Evolutionary conservation across 2,329 filamentous ascomycete species (phyloP).

Genomic region (Alternaria novae-zelandiae): DNA sequence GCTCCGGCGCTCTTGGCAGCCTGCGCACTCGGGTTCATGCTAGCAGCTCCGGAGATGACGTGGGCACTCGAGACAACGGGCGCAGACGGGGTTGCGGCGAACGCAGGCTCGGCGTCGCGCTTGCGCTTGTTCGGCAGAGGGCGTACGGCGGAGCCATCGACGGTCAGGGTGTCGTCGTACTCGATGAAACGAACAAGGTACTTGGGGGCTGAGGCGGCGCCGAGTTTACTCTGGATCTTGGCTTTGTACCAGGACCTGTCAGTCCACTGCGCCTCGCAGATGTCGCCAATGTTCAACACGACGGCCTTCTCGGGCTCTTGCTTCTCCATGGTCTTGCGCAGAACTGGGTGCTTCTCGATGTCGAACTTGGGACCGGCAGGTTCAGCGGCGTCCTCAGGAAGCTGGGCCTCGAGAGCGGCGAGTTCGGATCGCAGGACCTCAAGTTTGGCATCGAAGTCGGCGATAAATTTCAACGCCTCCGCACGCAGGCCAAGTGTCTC

Average conservation of each 20-base stretch:
- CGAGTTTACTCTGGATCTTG: slow-evolving; percentile 90
- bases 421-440: slow-evolving; percentile 65
- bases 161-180: slow-evolving; percentile 86
- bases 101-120: slow-evolving; percentile 82
- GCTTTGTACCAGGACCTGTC: slow-evolving; percentile 92
- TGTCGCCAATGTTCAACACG: slow-evolving; percentile 85
- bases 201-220: slow-evolving; percentile 86
- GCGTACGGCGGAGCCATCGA: slow-evolving; percentile 56
- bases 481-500: slow-evolving; percentile 79
- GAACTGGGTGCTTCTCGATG: slow-evolving; percentile 79
- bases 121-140: slow-evolving; percentile 57
- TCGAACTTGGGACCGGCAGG: slow-evolving; percentile 68
- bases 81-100: slow-evolving; percentile 54
- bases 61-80: slow-evolving; percentile 49
- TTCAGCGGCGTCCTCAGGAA: slow-evolving; percentile 44
- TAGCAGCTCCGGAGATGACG: slow-evolving; percentile 70
- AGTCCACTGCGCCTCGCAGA: slow-evolving; percentile 87
- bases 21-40: slow-evolving; percentile 71
- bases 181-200: slow-evolving; percentile 96
- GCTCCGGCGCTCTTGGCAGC: slow-evolving; percentile 68
- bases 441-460: slow-evolving; percentile 78
- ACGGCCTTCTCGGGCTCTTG: slow-evolving; percentile 48
- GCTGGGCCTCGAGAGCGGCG: slow-evolving; percentile 59
- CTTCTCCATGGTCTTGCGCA: slow-evolving; percentile 57
- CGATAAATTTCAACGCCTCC: too few species aligned